phyloP scores from a whole-genome alignment of 202 grass and related monocot species.

The Zizania palustris region DNA sequence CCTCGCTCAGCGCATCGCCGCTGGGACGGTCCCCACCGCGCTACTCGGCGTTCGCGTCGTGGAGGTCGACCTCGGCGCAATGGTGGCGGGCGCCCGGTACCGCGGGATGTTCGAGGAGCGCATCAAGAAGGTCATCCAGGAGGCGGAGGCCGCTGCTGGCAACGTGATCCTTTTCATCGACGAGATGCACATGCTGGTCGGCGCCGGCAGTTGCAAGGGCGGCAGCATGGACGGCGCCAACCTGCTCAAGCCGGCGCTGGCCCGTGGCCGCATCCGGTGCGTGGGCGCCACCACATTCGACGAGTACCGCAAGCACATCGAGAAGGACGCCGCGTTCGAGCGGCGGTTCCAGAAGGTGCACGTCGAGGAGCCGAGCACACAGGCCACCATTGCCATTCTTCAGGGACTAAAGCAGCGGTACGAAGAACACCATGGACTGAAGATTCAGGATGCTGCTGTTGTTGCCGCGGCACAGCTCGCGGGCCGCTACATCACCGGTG shows the following conservation, averaged over 20 bases:
- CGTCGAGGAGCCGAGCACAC: constrained; percentile 44
- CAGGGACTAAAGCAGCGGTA: constrained; percentile 47
- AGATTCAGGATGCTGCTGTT: constrained; percentile 44
- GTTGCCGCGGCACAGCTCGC: constrained; percentile 43
- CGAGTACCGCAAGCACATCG: constrained; percentile 47
- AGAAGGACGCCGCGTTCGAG: constrained; percentile 42
- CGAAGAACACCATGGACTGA: constrained; percentile 47
- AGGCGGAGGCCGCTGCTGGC: constrained; percentile 31
- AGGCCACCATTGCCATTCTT: constrained; percentile 49
- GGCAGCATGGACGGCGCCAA: constrained; percentile 46
- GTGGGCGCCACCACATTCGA: constrained; percentile 52
- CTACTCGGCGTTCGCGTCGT: constrained; percentile 23
- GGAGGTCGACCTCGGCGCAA: constrained; percentile 37
- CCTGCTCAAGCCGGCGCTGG: constrained; percentile 52
- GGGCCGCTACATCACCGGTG: constrained; percentile 46
- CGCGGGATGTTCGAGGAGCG: constrained; percentile 50
- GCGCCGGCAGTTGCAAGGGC: not conserved
- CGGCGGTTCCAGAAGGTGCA: constrained; percentile 54
- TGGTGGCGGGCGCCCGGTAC: constrained; percentile 43
- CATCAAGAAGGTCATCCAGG: constrained; percentile 48
- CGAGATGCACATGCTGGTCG: constrained; percentile 58
- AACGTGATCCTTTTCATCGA: constrained; percentile 58
- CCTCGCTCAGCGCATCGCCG: not conserved
- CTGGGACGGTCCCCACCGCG: too few relatives aligned
- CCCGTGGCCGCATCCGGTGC: constrained; percentile 43